Base-by-base conservation (phyloP, 768 basidiomycete genomes). In the Phlebiopsis flavidoalba region DNA sequence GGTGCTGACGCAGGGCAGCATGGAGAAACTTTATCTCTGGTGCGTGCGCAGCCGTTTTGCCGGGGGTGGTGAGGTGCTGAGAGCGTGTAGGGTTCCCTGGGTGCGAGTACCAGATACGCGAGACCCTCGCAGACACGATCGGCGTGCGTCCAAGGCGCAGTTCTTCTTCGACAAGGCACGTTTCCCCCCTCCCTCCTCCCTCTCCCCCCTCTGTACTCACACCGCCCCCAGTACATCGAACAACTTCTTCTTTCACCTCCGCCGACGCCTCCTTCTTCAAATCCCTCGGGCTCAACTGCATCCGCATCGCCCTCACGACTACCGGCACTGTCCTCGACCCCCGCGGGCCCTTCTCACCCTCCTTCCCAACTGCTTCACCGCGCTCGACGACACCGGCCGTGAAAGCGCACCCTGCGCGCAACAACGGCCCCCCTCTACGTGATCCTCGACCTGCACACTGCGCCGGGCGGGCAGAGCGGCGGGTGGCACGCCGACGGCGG, bases 131-230 rank as follows among this genome's bases (percentile, higher is more conserved):
- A 19, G 77, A 82, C 10, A 79, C 83, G 1, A 76, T 93, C 26
- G 91, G 91, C 0, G 61, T n/a, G n/a, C 79, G 53, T 80, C 81
- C 50, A 88, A 89, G 70, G 83, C 87, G 8, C 84, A 84, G 11
- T 85, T 85, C 71, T 94, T 92, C 79, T 94, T 93, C 68, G 89
- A 93, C 79, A 90, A 88, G 79, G 90, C 86, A 60, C 26, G 72
- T 60, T n/a, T n/a, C n/a, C n/a, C 61, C 57, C 1, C 43, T 22
- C n/a, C 37, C 12, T 14, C 14, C 10, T 53, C 31, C n/a, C 3
- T 2, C 22, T 24, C 8, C 36, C 3, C n/a, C n/a, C n/a, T n/a
- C n/a, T n/a, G n/a, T n/a, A n/a, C n/a, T n/a, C n/a, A n/a, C n/a
- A 36, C 26, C 5, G 21, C 26, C 35, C 43, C 0, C 61, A 91